Evolutionary conservation across 2,329 filamentous ascomycete species (phyloP).

Genomic region (Hirsutella rhossiliensis): DNA sequence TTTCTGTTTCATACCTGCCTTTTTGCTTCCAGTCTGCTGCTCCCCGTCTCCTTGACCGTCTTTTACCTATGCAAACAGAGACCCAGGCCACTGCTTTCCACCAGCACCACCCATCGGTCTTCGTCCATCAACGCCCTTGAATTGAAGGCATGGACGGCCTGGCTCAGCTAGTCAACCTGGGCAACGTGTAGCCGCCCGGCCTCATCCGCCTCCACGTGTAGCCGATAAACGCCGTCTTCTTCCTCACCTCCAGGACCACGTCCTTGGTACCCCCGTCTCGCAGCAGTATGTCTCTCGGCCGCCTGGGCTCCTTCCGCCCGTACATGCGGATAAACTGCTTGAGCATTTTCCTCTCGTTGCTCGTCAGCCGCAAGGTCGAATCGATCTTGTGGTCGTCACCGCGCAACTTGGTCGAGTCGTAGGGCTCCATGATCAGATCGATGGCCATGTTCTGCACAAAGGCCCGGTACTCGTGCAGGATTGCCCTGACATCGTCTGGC

Average conservation of each 20-base stretch:
- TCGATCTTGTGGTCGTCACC: constrained; percentile 37
- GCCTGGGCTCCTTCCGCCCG: constrained; percentile 57
- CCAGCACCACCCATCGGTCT: no score
- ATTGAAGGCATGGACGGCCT: no score
- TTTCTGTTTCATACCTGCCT: no score
- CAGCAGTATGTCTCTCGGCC: constrained; percentile 75
- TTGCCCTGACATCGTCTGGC: constrained; percentile 16
- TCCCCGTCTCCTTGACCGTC: no score
- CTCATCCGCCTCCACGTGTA: constrained; percentile 65
- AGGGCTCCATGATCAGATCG: constrained; percentile 32
- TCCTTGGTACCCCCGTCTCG: constrained; percentile 57
- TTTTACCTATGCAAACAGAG: no score
- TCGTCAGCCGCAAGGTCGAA: constrained; percentile 18
- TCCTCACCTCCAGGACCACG: constrained; percentile 67
- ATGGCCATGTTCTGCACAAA: constrained; percentile 30
- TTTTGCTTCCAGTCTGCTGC: no score
- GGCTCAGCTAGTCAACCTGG: not conserved
- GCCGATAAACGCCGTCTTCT: constrained; percentile 73
- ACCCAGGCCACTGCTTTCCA: no score
- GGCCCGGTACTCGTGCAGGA: constrained; percentile 25
- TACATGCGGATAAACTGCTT: constrained; percentile 38
- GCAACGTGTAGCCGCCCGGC: constrained; percentile 17
- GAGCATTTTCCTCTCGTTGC: constrained; percentile 27
- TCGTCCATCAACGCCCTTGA: no score
- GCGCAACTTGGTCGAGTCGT: constrained; percentile 35